phyloP scores from a whole-genome alignment of 306 rosid species.

The Hippophae tibetana region DNA sequence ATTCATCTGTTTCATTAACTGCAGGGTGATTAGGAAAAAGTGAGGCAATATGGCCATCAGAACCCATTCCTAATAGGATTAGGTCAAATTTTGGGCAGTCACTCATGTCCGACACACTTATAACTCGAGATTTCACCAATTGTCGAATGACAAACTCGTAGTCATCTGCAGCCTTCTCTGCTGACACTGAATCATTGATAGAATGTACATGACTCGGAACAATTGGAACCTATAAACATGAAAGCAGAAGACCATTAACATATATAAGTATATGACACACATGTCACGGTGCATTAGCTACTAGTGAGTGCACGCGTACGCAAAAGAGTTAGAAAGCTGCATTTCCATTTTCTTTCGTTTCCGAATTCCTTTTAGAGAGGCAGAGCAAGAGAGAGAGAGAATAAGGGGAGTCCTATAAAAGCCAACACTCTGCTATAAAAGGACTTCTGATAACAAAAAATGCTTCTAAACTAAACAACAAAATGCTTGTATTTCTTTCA shows the following conservation, averaged over 20 bases:
- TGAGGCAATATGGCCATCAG: conserved; percentile 87
- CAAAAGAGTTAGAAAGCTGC: too few relatives aligned
- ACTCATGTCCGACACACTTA: conserved; percentile 61
- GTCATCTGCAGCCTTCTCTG: conserved; percentile 90
- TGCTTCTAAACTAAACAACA: too few relatives aligned
- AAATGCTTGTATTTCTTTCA: too few relatives aligned
- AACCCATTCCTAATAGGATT: conserved; percentile 82
- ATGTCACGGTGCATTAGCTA: too few relatives aligned
- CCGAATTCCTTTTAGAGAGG: too few relatives aligned
- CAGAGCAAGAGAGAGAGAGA: too few relatives aligned
- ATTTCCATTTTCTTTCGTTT: too few relatives aligned
- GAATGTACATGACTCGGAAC: conserved; percentile 84
- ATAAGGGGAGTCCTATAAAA: too few relatives aligned
- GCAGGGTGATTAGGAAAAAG: conserved; percentile 70
- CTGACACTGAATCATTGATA: conserved; percentile 77
- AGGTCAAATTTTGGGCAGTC: conserved; percentile 98
- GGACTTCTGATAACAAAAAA: too few relatives aligned
- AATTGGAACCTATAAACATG: conserved; percentile 61
- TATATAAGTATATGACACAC: background rate
- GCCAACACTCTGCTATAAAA: too few relatives aligned
- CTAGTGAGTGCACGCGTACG: too few relatives aligned
- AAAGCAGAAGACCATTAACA: conserved; percentile 18
- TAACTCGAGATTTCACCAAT: conserved; percentile 72
- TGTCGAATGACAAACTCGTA: conserved; percentile 89
- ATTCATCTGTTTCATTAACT: conserved; percentile 59